Base-by-base conservation (phyloP, 768 basidiomycete genomes). In the Trametes cingulata region DNA sequence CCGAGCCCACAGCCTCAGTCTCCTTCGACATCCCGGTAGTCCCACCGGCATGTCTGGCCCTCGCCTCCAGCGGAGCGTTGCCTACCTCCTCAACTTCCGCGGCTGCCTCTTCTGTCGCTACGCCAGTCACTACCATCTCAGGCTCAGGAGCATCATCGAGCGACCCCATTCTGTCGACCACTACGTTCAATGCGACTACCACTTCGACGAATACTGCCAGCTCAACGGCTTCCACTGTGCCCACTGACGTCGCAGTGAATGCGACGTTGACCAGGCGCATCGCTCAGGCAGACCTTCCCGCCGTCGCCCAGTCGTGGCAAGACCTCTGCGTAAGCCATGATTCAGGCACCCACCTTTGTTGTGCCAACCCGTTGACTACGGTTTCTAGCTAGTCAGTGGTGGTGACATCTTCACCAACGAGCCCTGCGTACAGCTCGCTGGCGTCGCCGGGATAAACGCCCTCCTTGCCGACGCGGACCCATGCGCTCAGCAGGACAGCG, bases 401-500 rank as follows among this genome's bases (percentile, higher is more conserved):
- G 77, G 75, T 17, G 76, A 78, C 56, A 74, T 78, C 65, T 72
- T 73, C 67, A 77, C 74, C 13, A 62, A 60, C 48, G 69, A 76
- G 24, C 77, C 78, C 6, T 82, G 81, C 67, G 76, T 77, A 58
- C 66, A 72, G 20, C 73, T 77, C 27, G 80, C 75, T 5, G 78
- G 79, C 15, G 51, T 76, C 39, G 66, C 61, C 42, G 78, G 77
- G 24, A 75, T 76, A 68, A 75, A 75, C 63, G 78, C 79, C 15
- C 75, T 83, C 27, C 74, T 78, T 39, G 78, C 77, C 29, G 72
- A 74, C 24, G 77, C 79, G 0, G 77, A 77, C 67, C 72, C 77
- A 1, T 83, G 82, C 66, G 80, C 73, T 10, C 81, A 82, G 59
- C 82, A 82, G 67, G 73, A 76, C 60, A 73, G 75, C 56, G 79